Conservation (phyloP, 2,329 filamentous ascomycete genomes). For the Colletotrichum endophyticum region DNA sequence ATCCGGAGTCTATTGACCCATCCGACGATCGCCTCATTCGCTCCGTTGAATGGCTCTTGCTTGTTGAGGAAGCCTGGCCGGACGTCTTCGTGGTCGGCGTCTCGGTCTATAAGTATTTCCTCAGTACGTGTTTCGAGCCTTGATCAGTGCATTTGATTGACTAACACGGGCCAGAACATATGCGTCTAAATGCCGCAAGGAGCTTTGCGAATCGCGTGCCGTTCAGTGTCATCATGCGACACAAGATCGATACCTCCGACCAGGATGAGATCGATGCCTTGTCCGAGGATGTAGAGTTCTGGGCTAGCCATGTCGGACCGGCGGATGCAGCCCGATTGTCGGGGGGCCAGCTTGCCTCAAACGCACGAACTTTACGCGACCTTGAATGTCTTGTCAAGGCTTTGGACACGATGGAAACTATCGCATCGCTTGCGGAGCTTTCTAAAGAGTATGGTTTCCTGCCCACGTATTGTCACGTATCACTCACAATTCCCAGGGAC, state of each 20-base stretch:
- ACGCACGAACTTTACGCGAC: slow-evolving; percentile 70
- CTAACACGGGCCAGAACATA: slow-evolving; percentile 43
- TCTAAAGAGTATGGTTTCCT: slow-evolving; percentile 52
- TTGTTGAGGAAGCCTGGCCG: slow-evolving; percentile 74
- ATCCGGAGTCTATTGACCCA: slow-evolving; percentile 56
- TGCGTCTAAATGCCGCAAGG: slow-evolving; percentile 60
- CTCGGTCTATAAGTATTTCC: slow-evolving; percentile 81
- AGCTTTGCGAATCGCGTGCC: slow-evolving; percentile 55
- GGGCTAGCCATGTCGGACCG: slow-evolving; percentile 40
- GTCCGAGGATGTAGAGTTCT: slow-evolving; percentile 46
- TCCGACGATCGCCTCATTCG: slow-evolving; percentile 77
- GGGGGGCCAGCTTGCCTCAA: slow-evolving; percentile 49
- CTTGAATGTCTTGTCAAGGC: slow-evolving; percentile 70
- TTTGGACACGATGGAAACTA: slow-evolving; percentile 72
- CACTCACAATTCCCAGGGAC: slow-evolving; percentile 35
- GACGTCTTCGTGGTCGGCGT: slow-evolving; percentile 72
- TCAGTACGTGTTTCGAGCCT: slow-evolving; percentile 67
- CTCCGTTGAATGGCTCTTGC: slow-evolving; percentile 83
- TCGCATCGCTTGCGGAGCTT: slow-evolving; percentile 60
- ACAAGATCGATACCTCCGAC: slow-evolving; percentile 41
- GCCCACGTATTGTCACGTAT: background rate
- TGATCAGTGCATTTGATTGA: slow-evolving; percentile 2
- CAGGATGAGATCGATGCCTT: slow-evolving; percentile 35
- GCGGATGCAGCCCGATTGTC: slow-evolving; percentile 38
- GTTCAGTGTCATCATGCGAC: slow-evolving; percentile 52